Percentiles rank a stretch among this genome's conserved stretches.
These are phyloP conservation scores for Plasmodium yoelii DNA, from an alignment of 169 alveolate species.

Conservation along the genomic window DNA sequence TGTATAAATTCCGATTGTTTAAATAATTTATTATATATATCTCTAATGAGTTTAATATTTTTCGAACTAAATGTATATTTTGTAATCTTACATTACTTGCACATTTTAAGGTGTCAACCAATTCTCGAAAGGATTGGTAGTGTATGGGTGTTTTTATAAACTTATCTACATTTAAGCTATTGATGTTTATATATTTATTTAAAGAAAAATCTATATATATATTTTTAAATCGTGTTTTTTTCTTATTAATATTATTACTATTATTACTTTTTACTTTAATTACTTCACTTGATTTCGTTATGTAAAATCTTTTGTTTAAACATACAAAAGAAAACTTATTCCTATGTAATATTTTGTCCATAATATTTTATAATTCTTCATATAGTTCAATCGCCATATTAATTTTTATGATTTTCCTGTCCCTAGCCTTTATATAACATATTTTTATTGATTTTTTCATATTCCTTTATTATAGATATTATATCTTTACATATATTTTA, in stretches of 20 bases:
- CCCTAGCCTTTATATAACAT: too few relatives aligned
- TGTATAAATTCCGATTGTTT: slow-evolving; percentile 16
- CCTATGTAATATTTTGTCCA: slow-evolving; percentile 5
- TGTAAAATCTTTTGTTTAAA: slow-evolving; percentile 26
- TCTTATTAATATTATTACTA: neutral
- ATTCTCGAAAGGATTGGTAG: slow-evolving; percentile 43
- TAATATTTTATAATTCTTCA: neutral
- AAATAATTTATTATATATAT: slow-evolving; percentile 59
- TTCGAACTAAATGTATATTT: slow-evolving; percentile 49
- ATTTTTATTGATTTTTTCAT: too few relatives aligned
- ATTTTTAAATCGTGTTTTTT: slow-evolving; percentile 34
- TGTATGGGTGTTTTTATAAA: slow-evolving; percentile 65
- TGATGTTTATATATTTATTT: slow-evolving; percentile 61
- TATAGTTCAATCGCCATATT: too few relatives aligned
- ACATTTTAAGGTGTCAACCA: slow-evolving; percentile 59
- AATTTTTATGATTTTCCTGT: too few relatives aligned
- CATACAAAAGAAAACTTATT: slow-evolving; percentile 3
- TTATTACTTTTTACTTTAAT: slow-evolving; percentile 11
- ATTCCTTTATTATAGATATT: too few relatives aligned
- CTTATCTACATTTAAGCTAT: slow-evolving; percentile 38
- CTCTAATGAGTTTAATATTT: slow-evolving; percentile 52
- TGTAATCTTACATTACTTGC: slow-evolving; percentile 63
- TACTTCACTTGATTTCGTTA: slow-evolving; percentile 29
- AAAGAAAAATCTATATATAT: slow-evolving; percentile 52
- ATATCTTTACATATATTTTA: too few relatives aligned